Evolutionary conservation across 306 rosid species (phyloP).

Genomic region (Corylus heterophylla): DNA sequence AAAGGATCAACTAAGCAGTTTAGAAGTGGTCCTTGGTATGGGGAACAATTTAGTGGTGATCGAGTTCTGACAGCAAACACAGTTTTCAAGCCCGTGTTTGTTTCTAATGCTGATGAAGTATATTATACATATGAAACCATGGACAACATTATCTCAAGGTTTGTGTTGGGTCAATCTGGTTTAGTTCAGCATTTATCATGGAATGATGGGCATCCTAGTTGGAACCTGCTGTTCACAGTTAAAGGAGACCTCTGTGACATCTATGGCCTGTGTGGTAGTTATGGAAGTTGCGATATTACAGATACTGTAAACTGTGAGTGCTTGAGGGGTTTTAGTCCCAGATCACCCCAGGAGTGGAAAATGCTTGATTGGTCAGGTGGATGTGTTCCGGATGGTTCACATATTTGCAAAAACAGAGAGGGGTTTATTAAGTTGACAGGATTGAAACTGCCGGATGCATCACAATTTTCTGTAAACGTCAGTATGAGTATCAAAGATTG

Average conservation of each 20-base stretch:
- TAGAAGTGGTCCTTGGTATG: constrained; percentile 57
- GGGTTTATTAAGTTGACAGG: constrained; percentile 30
- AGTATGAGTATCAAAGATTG: constrained; percentile 32
- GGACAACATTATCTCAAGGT: constrained; percentile 29
- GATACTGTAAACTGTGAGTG: constrained; percentile 30
- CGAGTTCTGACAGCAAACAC: constrained; percentile 30
- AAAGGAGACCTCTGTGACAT: constrained; percentile 44
- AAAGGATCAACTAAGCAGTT: constrained; percentile 31
- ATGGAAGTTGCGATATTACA: constrained; percentile 28
- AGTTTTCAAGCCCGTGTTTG: constrained; percentile 40
- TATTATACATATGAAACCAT: constrained; percentile 39
- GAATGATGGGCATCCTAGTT: constrained; percentile 27
- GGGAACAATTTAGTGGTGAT: constrained; percentile 33
- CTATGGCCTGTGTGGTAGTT: constrained; percentile 50
- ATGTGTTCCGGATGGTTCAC: constrained; percentile 27
- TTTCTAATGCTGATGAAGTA: constrained; percentile 38
- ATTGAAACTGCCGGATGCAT: constrained; percentile 45
- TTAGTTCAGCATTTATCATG: constrained; percentile 41
- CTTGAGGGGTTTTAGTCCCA: constrained; percentile 41
- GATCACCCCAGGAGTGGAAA: constrained; percentile 23
- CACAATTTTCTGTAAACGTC: constrained; percentile 27
- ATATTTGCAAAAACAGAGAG: constrained; percentile 31
- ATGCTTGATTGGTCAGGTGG: constrained; percentile 32
- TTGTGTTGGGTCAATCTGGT: constrained; percentile 37
- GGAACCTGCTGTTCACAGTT: constrained; percentile 30